Percentiles rank a stretch among this genome's conserved stretches.
These are phyloP conservation scores for Megacollybia platyphylla DNA, from an alignment of 1,284 basidiomycete species.

Conservation along the genomic window DNA sequence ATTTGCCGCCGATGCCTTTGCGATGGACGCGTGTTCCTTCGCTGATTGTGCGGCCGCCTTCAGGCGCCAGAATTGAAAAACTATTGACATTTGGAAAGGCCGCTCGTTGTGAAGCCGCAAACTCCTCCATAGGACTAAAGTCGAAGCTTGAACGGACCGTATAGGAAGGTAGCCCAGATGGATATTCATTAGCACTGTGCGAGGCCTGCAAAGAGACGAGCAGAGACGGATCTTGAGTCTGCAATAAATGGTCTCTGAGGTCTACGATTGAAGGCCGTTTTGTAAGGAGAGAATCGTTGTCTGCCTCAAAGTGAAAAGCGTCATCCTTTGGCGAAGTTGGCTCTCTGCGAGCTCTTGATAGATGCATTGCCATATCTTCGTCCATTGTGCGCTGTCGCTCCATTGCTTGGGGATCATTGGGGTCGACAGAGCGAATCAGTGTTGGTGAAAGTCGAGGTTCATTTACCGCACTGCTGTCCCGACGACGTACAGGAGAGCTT, in stretches of 20 bases:
- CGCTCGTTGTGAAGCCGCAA: slow-evolving; percentile 61
- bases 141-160: slow-evolving; percentile 49
- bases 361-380: slow-evolving; percentile 68
- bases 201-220: slow-evolving; percentile 22
- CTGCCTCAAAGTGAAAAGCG: slow-evolving; percentile 11
- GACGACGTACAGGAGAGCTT: slow-evolving; percentile 23
- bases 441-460: slow-evolving; percentile 52
- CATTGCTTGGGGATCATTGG: slow-evolving; percentile 53
- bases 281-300: slow-evolving; percentile 12
- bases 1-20: slow-evolving; percentile 71
- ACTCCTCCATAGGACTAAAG: slow-evolving; percentile 73
- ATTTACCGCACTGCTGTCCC: slow-evolving; percentile 26
- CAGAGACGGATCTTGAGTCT: slow-evolving; percentile 34
- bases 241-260: slow-evolving; percentile 21
- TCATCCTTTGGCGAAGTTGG: slow-evolving; percentile 13
- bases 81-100: slow-evolving; percentile 33
- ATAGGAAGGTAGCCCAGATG: slow-evolving; percentile 17
- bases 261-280: slow-evolving; percentile 13
- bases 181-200: slow-evolving; percentile 46
- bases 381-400: slow-evolving; percentile 80
- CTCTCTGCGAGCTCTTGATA: slow-evolving; percentile 61
- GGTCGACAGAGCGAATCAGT: slow-evolving; percentile 46
- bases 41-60: slow-evolving; percentile 59
- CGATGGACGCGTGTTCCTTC: slow-evolving; percentile 50
- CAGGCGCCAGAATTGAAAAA: not conserved